These are phyloP conservation scores for Penicillium italicum DNA, from an alignment of 2,329 filamentous ascomycete species.

Conservation along the genomic window DNA sequence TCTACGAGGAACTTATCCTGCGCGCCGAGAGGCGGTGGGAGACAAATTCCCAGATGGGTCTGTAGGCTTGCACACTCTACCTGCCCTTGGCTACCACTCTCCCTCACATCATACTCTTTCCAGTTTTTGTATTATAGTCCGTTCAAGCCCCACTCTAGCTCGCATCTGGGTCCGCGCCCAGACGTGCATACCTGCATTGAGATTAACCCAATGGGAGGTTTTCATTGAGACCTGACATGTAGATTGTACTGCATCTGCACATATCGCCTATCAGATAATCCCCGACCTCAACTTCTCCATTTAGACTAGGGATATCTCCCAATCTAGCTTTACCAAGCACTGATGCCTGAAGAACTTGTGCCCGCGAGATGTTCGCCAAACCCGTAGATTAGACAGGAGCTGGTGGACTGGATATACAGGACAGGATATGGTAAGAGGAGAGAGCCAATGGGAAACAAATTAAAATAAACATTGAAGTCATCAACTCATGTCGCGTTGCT, in stretches of 20 bases:
- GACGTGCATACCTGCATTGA: conserved; percentile 9
- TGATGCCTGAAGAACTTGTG: too few relatives aligned
- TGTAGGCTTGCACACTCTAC: conserved; percentile 8
- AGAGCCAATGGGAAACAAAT: not conserved
- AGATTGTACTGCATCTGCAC: not conserved
- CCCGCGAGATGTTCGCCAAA: not conserved
- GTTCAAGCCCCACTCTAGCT: not conserved
- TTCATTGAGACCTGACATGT: not conserved
- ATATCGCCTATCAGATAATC: not conserved
- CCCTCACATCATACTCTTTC: not conserved
- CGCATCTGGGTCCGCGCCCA: conserved; percentile 3
- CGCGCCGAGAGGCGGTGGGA: conserved; percentile 56
- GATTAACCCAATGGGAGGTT: conserved; percentile 1
- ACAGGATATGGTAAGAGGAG: not conserved
- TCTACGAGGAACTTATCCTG: conserved; percentile 90
- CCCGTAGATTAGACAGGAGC: not conserved
- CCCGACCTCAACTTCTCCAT: not conserved
- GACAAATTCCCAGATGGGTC: conserved; percentile 23
- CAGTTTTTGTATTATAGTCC: conserved; percentile 19
- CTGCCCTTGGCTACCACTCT: not conserved
- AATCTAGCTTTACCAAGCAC: not conserved
- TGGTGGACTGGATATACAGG: conserved; percentile 8
- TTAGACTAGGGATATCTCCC: not conserved
- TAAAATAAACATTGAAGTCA: conserved; percentile 6
- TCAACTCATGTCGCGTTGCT: conserved; percentile 25